These are phyloP conservation scores for Cyclospora cayetanensis DNA, from an alignment of 169 alveolate species.

Conservation along the genomic window DNA sequence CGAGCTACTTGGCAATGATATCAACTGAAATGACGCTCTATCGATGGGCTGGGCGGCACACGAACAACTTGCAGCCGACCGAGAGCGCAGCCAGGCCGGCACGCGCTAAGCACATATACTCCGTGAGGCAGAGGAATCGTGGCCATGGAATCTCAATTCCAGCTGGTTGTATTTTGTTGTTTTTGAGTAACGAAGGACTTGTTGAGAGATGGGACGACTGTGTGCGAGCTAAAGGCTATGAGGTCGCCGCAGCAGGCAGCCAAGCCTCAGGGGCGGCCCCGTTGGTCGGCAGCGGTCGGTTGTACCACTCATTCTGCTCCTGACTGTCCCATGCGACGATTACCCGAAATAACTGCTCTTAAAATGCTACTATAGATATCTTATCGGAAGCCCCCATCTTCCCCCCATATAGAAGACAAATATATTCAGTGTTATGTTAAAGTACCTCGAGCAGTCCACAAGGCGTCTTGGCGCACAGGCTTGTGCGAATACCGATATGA, in stretches of 20 bases:
- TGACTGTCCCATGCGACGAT: too few relatives aligned
- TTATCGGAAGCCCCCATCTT: too few relatives aligned
- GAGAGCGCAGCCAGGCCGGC: conserved; percentile 65
- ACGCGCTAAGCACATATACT: conserved; percentile 27
- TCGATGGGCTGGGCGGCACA: conserved; percentile 42
- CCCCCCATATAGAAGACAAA: too few relatives aligned
- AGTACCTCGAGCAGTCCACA: too few relatives aligned
- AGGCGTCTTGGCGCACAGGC: too few relatives aligned
- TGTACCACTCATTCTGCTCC: too few relatives aligned
- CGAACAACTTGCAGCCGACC: conserved; percentile 63
- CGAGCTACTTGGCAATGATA: conserved; percentile 30
- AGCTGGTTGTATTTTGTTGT: not conserved
- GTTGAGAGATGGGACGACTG: not conserved
- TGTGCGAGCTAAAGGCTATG: not conserved
- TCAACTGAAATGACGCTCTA: conserved; percentile 41
- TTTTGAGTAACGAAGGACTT: not conserved
- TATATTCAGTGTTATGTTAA: too few relatives aligned
- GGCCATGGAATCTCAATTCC: not conserved
- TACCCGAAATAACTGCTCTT: too few relatives aligned
- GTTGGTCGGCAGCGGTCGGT: conserved; percentile 66
- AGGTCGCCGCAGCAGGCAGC: conserved; percentile 42
- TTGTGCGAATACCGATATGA: too few relatives aligned
- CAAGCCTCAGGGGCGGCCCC: conserved; percentile 46
- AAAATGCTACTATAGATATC: too few relatives aligned
- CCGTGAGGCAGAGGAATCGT: not conserved